These are phyloP conservation scores for Pestalotiopsis fici DNA, from an alignment of 2,329 filamentous ascomycete genomes.

Conservation along the genomic window DNA sequence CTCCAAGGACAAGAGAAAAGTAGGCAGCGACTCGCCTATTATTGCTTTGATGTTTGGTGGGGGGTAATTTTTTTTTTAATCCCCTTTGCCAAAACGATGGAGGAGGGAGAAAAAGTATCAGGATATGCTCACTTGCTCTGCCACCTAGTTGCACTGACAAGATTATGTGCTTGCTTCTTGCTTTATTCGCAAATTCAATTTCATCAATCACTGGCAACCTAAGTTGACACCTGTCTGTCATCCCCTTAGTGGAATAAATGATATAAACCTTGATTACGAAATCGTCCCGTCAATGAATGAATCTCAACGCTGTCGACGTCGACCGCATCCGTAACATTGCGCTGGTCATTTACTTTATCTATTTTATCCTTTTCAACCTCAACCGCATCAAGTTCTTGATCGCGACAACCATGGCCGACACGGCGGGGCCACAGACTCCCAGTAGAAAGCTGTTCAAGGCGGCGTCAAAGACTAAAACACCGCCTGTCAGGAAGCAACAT, in stretches of 20 bases:
- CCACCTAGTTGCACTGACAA: neutral
- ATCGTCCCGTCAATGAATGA: neutral
- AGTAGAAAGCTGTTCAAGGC: conserved; percentile 32
- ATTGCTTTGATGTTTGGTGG: too few relatives aligned
- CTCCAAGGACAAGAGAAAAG: too few relatives aligned
- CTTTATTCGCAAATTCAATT: neutral
- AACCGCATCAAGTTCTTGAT: conserved; percentile 18
- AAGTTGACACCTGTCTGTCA: neutral
- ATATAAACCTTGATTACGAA: neutral
- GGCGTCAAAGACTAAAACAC: conserved; percentile 30
- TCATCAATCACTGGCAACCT: neutral
- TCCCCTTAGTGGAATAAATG: neutral
- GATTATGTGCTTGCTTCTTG: neutral
- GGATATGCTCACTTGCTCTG: neutral
- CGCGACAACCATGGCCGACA: conserved; percentile 24
- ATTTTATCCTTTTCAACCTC: conserved; percentile 23
- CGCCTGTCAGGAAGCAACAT: conserved; percentile 21
- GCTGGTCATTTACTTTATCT: conserved; percentile 21
- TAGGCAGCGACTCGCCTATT: too few relatives aligned
- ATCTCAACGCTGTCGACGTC: conserved; percentile 7
- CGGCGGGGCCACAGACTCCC: conserved; percentile 25
- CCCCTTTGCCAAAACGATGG: neutral
- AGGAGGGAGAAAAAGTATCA: neutral
- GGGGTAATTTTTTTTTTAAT: neutral
- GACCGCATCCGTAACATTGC: conserved; percentile 22